Percentiles rank a stretch among this genome's conserved stretches.
phyloP scores from a whole-genome alignment of 2,329 filamentous ascomycete species.

The Fusarium piperis region DNA sequence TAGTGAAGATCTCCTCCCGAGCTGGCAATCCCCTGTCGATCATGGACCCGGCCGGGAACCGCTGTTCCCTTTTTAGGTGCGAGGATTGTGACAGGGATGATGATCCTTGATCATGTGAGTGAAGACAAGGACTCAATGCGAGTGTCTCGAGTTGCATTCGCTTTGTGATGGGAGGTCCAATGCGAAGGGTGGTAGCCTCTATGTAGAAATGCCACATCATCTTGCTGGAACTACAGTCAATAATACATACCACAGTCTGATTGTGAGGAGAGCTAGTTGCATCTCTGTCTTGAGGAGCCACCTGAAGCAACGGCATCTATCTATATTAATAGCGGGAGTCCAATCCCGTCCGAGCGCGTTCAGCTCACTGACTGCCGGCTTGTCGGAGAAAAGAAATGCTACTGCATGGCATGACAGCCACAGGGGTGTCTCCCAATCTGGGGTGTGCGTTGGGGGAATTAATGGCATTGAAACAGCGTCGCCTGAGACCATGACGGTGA shows the following conservation, averaged over 20 bases:
- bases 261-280: background rate
- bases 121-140: background rate
- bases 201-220: background rate
- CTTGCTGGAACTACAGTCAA: background rate
- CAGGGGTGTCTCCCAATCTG: background rate
- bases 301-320: background rate
- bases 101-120: constrained; percentile 1
- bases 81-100: background rate
- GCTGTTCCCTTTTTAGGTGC: background rate
- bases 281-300: background rate
- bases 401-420: background rate
- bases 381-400: background rate
- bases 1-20: background rate
- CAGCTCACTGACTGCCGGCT: background rate
- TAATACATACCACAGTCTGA: background rate
- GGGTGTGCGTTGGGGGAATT: constrained; percentile 1
- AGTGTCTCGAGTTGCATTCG: constrained; percentile 9
- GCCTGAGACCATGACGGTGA: constrained; percentile 19
- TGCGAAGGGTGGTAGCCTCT: background rate
- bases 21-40: constrained; percentile 30
- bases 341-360: background rate
- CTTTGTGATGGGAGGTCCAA: background rate
- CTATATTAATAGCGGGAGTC: background rate
- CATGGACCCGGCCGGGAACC: constrained; percentile 11
- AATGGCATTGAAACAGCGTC: constrained; percentile 17